Conservation (phyloP, 768 basidiomycete genomes). For the Collybiopsis confluens region DNA sequence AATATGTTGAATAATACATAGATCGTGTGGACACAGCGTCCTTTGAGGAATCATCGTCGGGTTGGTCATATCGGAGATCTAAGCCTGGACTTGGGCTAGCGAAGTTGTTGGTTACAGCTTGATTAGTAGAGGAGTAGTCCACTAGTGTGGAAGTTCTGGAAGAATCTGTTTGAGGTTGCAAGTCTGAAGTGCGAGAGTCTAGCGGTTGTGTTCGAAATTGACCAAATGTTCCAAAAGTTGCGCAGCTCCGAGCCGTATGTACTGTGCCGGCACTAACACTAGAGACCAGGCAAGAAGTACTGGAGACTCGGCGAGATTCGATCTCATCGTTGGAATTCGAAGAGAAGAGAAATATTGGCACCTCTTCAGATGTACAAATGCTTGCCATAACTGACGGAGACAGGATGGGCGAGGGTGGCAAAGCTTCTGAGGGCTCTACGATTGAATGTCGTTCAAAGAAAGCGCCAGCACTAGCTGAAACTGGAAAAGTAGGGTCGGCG, state of each 20-base stretch:
- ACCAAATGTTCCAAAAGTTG: conserved; percentile 6
- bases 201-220: conserved; percentile 5
- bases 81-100: neutral
- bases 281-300: neutral
- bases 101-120: too few species aligned
- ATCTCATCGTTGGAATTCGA: conserved; percentile 3
- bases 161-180: neutral
- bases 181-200: too few species aligned
- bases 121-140: neutral
- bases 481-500: too few species aligned
- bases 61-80: neutral
- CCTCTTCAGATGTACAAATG: conserved; percentile 41
- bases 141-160: neutral
- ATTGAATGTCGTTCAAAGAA: conserved; percentile 23
- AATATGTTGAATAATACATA: conserved; percentile 21
- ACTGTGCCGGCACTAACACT: conserved; percentile 4
- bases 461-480: too few species aligned
- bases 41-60: neutral
- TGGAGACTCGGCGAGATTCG: neutral
- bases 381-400: conserved; percentile 30
- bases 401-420: conserved; percentile 46
- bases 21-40: conserved; percentile 26
- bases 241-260: neutral
- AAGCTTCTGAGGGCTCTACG: conserved; percentile 31
- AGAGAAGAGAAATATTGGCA: conserved; percentile 47